These are phyloP conservation scores for Cucumis cinereus DNA, from an alignment of 306 rosid genomes.

Conservation along the genomic window DNA sequence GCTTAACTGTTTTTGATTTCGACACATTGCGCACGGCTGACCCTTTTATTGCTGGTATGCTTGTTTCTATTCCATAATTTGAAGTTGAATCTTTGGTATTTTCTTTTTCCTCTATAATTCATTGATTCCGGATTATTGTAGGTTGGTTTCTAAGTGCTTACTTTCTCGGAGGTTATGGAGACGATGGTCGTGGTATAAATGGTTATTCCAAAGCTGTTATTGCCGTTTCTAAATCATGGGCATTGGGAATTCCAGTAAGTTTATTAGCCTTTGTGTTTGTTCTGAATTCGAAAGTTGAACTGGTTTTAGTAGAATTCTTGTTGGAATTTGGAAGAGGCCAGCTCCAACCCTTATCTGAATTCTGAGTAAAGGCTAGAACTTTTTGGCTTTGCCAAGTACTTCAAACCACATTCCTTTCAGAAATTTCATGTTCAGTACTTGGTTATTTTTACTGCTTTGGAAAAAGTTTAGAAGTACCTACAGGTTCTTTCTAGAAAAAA, in stretches of 20 bases:
- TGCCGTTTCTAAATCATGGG: conserved; percentile 84
- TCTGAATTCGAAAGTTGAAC: neutral
- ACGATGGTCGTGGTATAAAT: conserved; percentile 83
- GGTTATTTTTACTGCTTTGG: neutral
- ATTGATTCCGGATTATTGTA: conserved; percentile 16
- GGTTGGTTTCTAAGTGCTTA: conserved; percentile 96
- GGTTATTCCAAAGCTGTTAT: conserved; percentile 60
- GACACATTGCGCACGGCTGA: conserved; percentile 82
- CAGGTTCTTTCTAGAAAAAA: neutral
- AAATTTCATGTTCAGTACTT: neutral
- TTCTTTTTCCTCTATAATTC: neutral
- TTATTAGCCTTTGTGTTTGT: neutral
- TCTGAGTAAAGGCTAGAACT: neutral
- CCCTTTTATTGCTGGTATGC: conserved; percentile 84
- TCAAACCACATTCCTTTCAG: neutral
- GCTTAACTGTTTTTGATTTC: conserved; percentile 53
- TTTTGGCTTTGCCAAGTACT: neutral
- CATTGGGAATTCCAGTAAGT: conserved; percentile 83
- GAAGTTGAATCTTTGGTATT: neutral
- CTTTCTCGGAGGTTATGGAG: conserved; percentile 83
- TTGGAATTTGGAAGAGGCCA: neutral
- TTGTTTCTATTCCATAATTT: conserved; percentile 1
- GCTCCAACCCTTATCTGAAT: neutral
- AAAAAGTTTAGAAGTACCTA: neutral
- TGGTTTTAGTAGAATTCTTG: neutral